Conservation (phyloP, 345 rosid genomes). For the Lumnitzera littorea region DNA sequence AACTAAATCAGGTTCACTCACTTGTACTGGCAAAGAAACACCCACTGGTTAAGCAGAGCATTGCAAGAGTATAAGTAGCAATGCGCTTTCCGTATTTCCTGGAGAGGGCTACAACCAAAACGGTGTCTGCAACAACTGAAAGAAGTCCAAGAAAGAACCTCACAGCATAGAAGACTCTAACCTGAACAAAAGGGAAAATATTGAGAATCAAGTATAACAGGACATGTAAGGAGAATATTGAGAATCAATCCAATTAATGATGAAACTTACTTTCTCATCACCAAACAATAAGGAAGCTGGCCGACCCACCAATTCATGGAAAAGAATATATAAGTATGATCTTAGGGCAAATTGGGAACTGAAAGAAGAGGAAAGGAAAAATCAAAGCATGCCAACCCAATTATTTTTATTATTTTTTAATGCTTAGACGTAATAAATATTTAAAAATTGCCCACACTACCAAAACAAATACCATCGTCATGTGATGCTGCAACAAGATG, state of each 20-base stretch:
- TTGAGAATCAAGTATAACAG: not conserved
- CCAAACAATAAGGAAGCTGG: conserved; percentile 81
- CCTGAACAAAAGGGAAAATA: conserved; percentile 27
- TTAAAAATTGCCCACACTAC: too few species aligned
- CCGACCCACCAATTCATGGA: conserved; percentile 73
- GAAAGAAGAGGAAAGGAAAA: conserved; percentile 19
- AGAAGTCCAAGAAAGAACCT: conserved; percentile 81
- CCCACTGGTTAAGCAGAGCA: conserved; percentile 96
- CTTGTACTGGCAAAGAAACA: conserved; percentile 99
- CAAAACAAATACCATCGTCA: too few species aligned
- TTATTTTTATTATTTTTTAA: not conserved
- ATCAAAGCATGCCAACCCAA: not conserved
- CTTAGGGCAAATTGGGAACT: conserved; percentile 93
- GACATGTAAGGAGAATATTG: not conserved
- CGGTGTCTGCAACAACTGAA: conserved; percentile 75
- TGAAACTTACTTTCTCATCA: conserved; percentile 66
- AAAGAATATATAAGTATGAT: conserved; percentile 70
- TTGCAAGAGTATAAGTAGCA: conserved; percentile 83
- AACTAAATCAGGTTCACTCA: conserved; percentile 30
- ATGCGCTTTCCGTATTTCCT: conserved; percentile 88
- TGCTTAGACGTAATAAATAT: too few species aligned
- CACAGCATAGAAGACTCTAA: conserved; percentile 89
- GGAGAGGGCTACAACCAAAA: conserved; percentile 82
- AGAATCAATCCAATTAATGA: not conserved
- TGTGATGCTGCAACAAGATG: too few species aligned